Evolutionary conservation across 306 rosid species (phyloP), one percentile per base, ranked within the genome.

Genomic region (Rosa rugosa): DNA sequence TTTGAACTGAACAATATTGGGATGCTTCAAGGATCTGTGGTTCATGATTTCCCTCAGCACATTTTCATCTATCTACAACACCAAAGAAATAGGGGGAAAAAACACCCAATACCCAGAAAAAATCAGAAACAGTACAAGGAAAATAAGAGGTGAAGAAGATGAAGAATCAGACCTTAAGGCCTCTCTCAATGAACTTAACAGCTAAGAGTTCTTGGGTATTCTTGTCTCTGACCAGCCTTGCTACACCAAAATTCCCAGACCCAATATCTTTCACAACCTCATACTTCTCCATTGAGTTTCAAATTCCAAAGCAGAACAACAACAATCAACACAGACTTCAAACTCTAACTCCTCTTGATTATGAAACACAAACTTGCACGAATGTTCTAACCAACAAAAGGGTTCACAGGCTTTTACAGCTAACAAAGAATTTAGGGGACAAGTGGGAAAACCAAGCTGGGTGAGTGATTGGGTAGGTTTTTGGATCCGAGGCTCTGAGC

Each of bases 41-140:
- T 93, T 93, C 97, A 93, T 89, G 87, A 93, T 93, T 75, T 93
- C 98, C 82, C 93, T 89, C 41, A 79, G 90, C 20, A 93, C 98
- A 68, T 91, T 81, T 69, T 93, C 97, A 75, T 89, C 98, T 77
- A 93, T 89, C 98, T 93, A 83, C 77, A 85, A 16, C 44, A 63
- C 44, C 22, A 64, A 34, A 34, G 41, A 40, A 64, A 27, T 14
- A 0, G 69, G n/a, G 5, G 1, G 0, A 34, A 8, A 7, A 31
- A 60, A 25, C 8, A 59, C 10, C 14, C 68, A 63, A 70, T 40
- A 49, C 75, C 60, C 53, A 23, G 64, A 73, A 18, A 40, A 64
- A 65, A 10, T 57, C 46, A 34, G 22, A 78, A 76, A 73, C 75
- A n/a, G n/a, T 1, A 13, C 38, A 5, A 72, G 22, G 34, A 1